Evolutionary conservation across 176 grass and related monocot genomes (phyloP), one percentile per base, ranked within the genome.

Genomic region (Eragrostis nindensis): DNA sequence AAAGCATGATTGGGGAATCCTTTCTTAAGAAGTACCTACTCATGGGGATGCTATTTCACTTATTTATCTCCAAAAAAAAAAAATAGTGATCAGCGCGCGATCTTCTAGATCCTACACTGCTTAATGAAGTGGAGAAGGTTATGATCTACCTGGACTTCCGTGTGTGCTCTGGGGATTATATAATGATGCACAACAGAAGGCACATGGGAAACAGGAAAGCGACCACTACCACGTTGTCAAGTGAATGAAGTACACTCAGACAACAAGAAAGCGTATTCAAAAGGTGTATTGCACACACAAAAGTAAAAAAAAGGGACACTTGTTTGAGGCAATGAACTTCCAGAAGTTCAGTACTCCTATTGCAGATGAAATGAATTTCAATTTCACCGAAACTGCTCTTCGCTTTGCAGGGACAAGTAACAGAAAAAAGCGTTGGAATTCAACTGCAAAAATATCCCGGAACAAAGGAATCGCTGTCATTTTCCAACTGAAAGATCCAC

Each of bases 181-280:
- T 36, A 88, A 88, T 45, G 39, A 44, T 24, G 65, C 32, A 81
- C 25, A 24, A n/a, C 16, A 13, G 22, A 46, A 71, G 39, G 39
- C 53, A 71, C 25, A 60, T 81, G 71, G 39, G 18, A 71, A 65
- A 64, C 46, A 47, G 43, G 77, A 89, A 39, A 89, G 54, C 21
- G 38, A 89, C 54, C 52, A 54, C 46, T 71, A 63, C 52, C 44
- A 53, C 14, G 14, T 43, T 16, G 11, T 2, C 60, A 75, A n/a
- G n/a, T n/a, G n/a, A 63, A 38, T 38, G 36, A 76, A 3, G 54
- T 14, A 26, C 40, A 54, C 15, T 11, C 8, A 18, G 16, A 49
- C 5, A 16, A 70, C 26, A 70, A 54, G 38, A 57, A 70, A 48
- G 36, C 36, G 57, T 55, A 76, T 85, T 43, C n/a, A 19, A 60